Percentiles rank a stretch among this genome's conserved stretches.
These are phyloP conservation scores for Rutidosis leptorrhynchoides DNA, from an alignment of 129 eudicot genomes.

Conservation along the genomic window DNA sequence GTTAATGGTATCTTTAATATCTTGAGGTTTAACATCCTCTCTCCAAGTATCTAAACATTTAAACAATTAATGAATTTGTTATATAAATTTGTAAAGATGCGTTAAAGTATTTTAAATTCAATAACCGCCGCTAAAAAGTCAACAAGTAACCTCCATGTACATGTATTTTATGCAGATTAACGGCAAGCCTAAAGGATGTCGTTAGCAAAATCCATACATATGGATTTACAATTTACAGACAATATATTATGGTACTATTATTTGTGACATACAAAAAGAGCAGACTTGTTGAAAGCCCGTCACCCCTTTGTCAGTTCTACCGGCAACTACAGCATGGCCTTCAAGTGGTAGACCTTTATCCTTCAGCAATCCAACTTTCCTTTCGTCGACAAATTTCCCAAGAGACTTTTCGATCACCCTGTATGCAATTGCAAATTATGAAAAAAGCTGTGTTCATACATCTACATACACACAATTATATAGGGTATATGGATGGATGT, in stretches of 20 bases:
- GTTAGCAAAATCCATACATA: too few relatives aligned
- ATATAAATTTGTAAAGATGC: background rate
- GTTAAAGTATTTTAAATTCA: too few relatives aligned
- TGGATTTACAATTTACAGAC: too few relatives aligned
- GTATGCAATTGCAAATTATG: conserved; percentile 22
- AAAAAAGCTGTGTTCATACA: background rate
- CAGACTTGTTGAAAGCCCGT: conserved; percentile 88
- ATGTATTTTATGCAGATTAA: too few relatives aligned
- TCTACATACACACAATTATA: background rate
- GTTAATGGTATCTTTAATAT: conserved; percentile 65
- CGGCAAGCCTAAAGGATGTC: too few relatives aligned
- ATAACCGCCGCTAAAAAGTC: too few relatives aligned
- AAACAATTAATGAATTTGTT: conserved; percentile 13
- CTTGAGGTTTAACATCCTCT: conserved; percentile 61
- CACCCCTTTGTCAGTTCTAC: conserved; percentile 97
- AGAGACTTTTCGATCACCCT: conserved; percentile 76
- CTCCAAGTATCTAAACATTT: conserved; percentile 82
- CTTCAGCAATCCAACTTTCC: conserved; percentile 60
- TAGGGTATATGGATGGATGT: background rate
- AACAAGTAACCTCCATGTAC: too few relatives aligned
- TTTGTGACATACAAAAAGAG: conserved; percentile 75
- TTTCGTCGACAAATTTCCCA: conserved; percentile 85
- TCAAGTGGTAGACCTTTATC: conserved; percentile 81
- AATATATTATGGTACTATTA: background rate
- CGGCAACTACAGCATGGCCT: conserved; percentile 77